Base-by-base conservation (phyloP, 495 filamentous ascomycete species). In the Oidiodendron maius region DNA sequence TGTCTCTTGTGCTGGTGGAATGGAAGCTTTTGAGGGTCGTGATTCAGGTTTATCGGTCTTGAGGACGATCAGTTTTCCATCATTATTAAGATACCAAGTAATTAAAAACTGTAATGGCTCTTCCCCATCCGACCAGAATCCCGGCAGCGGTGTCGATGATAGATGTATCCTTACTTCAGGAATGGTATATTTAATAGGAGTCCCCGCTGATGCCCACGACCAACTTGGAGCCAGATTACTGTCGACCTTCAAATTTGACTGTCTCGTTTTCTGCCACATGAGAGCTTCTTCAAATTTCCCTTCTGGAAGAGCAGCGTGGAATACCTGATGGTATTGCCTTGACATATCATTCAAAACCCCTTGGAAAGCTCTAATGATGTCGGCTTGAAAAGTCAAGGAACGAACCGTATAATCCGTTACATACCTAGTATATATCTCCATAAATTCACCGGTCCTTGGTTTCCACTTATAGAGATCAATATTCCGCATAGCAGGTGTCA, bases 341-440 rank as follows among this genome's bases (percentile, higher is more conserved):
- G 35, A 26, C 35, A 53, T 16, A 21, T 40, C 34, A 16, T 48
- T 48, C 13, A 48, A 16, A 9, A 53, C 25, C 13, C 50, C 50
- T 26, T 20, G 38, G 28, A 48, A 53, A 13, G 50, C 50, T 12
- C 44, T 26, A 6, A 53, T 15, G 8, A 42, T 41, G 28, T 53
- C 50, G 8, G 34, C 12, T 1, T 42, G 13, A 24, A 25, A 18
- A 12, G 50, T 53, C 37, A 48, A 48, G 2, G 44, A 38, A 6
- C 43, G 32, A 32, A 21, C 17, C 18, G 40, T 53, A 26, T 47
- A 53, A 12, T 53, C 50, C 18, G 35, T 18, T 18, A 53, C 36
- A 18, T 32, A 34, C 15, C 41, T 28, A 3, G 34, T 40, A 26
- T 30, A 53, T 6, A 35, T n/a, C 11, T 39, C 22, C 38, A 53